Evolutionary conservation across 805 yeast genomes (phyloP), one percentile per base, ranked within the genome.

Genomic region (Spathaspora hagerdaliae): DNA sequence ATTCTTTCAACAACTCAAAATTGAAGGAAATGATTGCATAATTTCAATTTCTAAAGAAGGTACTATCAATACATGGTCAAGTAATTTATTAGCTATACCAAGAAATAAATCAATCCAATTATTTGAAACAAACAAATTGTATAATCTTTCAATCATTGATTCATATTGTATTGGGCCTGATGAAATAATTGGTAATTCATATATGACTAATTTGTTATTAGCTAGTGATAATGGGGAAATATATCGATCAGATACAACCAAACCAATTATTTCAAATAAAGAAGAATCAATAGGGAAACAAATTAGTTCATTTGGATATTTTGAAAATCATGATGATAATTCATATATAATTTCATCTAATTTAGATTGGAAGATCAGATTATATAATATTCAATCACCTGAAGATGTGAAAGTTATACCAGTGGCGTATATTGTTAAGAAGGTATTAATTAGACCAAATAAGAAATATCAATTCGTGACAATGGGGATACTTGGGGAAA

Each of bases 51-150:
- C 65, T 3, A 32, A 41, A 14, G 63, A 59, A 31, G 71, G 71
- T 0, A 41, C 58, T 5, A 44, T 67, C 7, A 65, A 66, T 39
- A 45, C 56, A 3, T 67, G 73, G 73, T 65, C 72, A 2, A 49
- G 62, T 10, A 67, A 59, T 44, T 48, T 67, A 27, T 50, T 67
- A 14, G 68, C 62, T 24, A 42, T 59, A 7, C 73, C 73, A 2
- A 55, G 52, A 41, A 42, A 50, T 13, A 52, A 54, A 19, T 45
- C 60, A 2, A 39, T 57, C 3, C 45, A 41, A 31, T 39, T 58
- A n/a, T 42, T 29, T 32, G 37, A 45, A 10, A 52, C 53, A 7
- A 29, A 29, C 12, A 31, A 15, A 7, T 7, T 26, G 7, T 36
- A 35, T 7, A 12, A 29, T 12, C 2, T 19, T 14, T 35, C 37